These are phyloP conservation scores for Pterocarpus macrocarpus DNA, from an alignment of 306 rosid species.

Conservation along the genomic window DNA sequence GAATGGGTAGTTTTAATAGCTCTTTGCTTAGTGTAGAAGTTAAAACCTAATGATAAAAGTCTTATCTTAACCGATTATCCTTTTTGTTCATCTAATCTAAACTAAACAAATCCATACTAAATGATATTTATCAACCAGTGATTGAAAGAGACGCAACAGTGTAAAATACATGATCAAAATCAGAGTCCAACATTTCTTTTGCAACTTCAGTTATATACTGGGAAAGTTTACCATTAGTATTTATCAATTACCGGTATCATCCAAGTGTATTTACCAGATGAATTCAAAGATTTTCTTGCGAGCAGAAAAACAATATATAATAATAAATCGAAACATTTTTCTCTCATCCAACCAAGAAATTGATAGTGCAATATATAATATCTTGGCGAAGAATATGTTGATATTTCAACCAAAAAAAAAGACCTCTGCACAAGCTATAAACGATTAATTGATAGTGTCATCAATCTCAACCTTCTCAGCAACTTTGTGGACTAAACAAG, in stretches of 20 bases:
- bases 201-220: no score
- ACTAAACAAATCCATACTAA: no score
- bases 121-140: no score
- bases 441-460: background rate
- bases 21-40: background rate
- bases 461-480: background rate
- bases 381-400: background rate
- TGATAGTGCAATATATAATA: conserved; percentile 1
- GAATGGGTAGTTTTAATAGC: background rate
- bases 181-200: no score
- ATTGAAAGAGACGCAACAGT: no score
- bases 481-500: background rate
- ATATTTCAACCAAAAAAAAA: background rate
- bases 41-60: background rate
- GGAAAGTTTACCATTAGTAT: no score
- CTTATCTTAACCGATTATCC: background rate
- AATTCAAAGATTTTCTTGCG: no score
- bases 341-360: background rate
- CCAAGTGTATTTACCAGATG: no score
- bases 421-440: background rate
- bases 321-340: background rate
- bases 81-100: no score
- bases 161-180: no score
- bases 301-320: background rate
- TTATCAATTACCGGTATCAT: no score